Conservation (phyloP, 164 flowering plant species). For the Magnolia changhungtana region DNA sequence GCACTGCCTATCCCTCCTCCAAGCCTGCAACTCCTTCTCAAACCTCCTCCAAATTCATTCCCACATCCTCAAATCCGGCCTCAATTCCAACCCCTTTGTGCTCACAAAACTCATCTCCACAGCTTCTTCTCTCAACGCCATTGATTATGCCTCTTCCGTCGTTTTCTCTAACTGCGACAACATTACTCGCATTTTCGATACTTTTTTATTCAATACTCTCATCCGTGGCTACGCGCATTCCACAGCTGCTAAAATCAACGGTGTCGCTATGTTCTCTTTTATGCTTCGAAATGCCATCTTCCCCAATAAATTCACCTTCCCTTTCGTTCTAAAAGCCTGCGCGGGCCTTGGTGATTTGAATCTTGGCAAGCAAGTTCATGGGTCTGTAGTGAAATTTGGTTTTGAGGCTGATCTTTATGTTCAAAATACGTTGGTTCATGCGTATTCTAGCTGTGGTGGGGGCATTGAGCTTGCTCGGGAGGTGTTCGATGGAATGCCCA, state of each 20-base stretch:
- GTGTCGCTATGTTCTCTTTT: slow-evolving; percentile 9
- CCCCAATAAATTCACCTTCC: slow-evolving; percentile 24
- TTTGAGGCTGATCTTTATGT: slow-evolving; percentile 12
- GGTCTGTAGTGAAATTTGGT: slow-evolving; percentile 11
- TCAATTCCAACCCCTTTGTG: slow-evolving; percentile 15
- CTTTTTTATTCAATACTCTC: slow-evolving; percentile 21
- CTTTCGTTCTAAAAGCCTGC: slow-evolving; percentile 22
- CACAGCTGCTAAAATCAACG: background rate
- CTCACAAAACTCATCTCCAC: slow-evolving; percentile 15
- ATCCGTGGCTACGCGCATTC: slow-evolving; percentile 15
- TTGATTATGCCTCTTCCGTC: slow-evolving; percentile 9
- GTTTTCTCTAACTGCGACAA: background rate
- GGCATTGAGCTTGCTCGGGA: slow-evolving; percentile 10
- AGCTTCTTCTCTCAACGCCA: slow-evolving; percentile 4
- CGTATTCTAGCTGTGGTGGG: slow-evolving; percentile 6
- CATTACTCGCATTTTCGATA: background rate
- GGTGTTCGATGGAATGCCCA: slow-evolving; percentile 22
- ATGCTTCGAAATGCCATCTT: slow-evolving; percentile 4
- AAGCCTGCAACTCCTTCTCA: slow-evolving; percentile 15
- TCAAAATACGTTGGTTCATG: slow-evolving; percentile 19
- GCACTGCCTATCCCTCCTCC: slow-evolving; percentile 13
- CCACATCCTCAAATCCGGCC: slow-evolving; percentile 16
- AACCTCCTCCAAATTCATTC: slow-evolving; percentile 15
- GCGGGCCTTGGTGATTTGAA: background rate
- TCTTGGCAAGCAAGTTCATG: slow-evolving; percentile 15